Evolutionary conservation across 495 filamentous ascomycete species (phyloP).

Genomic region (Baudoinia panamericana): DNA sequence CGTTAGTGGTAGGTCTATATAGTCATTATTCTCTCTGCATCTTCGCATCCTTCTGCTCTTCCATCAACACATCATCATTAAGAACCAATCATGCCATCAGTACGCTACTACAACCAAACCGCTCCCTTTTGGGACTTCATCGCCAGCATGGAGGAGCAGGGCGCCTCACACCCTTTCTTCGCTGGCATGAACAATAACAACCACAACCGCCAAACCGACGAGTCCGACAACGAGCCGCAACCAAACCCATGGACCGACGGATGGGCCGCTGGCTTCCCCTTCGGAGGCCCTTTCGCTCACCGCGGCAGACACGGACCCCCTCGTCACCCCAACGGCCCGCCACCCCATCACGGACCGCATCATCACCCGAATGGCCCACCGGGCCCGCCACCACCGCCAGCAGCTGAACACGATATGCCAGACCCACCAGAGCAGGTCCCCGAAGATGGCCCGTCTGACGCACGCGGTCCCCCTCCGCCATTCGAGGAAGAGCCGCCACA

Average conservation of each 20-base stretch:
- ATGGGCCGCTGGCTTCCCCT: conserved; percentile 11
- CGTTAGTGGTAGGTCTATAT: conserved; percentile 3
- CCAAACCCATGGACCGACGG: conserved; percentile 15
- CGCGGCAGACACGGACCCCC: conserved; percentile 12
- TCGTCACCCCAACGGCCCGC: conserved; percentile 1
- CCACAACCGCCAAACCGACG: conserved; percentile 5
- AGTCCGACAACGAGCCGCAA: conserved; percentile 12
- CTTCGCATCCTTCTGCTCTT: neutral
- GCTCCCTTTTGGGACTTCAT: conserved; percentile 38
- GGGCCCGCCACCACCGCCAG: conserved; percentile 11
- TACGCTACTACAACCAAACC: conserved; percentile 32
- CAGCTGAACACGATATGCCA: conserved; percentile 8
- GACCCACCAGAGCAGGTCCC: neutral
- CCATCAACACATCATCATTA: neutral
- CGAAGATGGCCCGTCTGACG: conserved; percentile 14
- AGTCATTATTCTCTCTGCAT: neutral
- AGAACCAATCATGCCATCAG: conserved; percentile 27
- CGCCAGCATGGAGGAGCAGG: conserved; percentile 30
- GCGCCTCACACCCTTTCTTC: conserved; percentile 26
- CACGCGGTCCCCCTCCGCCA: conserved; percentile 9
- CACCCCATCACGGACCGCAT: neutral
- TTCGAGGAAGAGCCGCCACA: conserved; percentile 3
- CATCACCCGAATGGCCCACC: neutral
- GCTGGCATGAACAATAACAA: conserved; percentile 10
- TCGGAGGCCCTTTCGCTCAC: conserved; percentile 9